Evolutionary conservation across 768 basidiomycete genomes (phyloP).

Genomic region (Xerocomus potaroensis): DNA sequence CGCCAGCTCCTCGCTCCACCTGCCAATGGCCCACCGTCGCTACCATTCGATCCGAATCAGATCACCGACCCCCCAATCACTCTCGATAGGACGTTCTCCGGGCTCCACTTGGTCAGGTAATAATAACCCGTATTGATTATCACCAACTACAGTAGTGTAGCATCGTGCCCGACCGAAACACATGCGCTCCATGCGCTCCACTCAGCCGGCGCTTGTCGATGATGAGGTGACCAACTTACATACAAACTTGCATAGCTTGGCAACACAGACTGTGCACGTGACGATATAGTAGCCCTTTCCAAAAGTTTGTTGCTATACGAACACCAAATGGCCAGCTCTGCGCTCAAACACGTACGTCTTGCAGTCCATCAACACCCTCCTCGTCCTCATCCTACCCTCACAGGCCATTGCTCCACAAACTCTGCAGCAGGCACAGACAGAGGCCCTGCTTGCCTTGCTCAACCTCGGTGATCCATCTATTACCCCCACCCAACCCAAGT

Average conservation of each 20-base stretch:
- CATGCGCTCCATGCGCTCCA: too few species aligned
- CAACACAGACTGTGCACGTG: too few species aligned
- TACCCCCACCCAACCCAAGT: slow-evolving; percentile 16
- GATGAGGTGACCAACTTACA: too few species aligned
- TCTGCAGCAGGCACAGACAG: slow-evolving; percentile 85
- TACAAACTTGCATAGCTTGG: too few species aligned
- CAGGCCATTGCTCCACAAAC: slow-evolving; percentile 48
- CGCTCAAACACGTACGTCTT: slow-evolving; percentile 40
- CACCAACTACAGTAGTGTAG: too few species aligned
- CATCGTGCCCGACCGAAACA: too few species aligned
- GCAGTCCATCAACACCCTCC: background rate
- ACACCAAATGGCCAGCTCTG: slow-evolving; percentile 47
- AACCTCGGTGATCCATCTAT: slow-evolving; percentile 66
- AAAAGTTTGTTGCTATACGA: too few species aligned
- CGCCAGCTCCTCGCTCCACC: slow-evolving; percentile 29
- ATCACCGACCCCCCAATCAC: slow-evolving; percentile 1
- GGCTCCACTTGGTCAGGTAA: too few species aligned
- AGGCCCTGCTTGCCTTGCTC: slow-evolving; percentile 77
- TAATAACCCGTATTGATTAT: too few species aligned
- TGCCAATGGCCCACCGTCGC: background rate
- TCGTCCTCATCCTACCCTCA: slow-evolving; percentile 29
- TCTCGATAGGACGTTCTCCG: too few species aligned
- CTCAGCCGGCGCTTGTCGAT: slow-evolving; percentile 12
- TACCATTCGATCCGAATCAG: background rate
- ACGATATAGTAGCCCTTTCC: too few species aligned